Percentiles rank a stretch among this genome's conserved stretches.
Conservation (phyloP, 257 asterid genomes). For the Fraxinus quadrangulata region DNA sequence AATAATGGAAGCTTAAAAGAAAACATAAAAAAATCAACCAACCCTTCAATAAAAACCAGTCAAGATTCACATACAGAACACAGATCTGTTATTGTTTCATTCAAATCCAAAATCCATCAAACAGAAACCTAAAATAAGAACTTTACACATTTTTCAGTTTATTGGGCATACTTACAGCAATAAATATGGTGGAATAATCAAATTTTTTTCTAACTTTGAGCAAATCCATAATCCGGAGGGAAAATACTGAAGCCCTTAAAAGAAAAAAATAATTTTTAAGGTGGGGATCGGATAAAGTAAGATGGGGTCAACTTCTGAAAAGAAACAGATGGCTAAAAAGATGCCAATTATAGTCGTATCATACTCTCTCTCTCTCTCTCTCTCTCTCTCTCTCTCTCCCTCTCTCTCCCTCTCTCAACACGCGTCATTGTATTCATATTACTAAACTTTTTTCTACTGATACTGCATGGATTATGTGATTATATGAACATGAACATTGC, state of each 20-base stretch:
- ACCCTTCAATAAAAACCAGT: constrained; percentile 15
- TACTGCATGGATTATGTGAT: too few species aligned
- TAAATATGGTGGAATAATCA: background rate
- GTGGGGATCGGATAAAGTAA: constrained; percentile 27
- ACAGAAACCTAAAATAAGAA: background rate
- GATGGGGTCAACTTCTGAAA: constrained; percentile 30
- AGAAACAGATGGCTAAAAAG: constrained; percentile 29
- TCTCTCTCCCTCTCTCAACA: background rate
- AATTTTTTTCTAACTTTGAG: background rate
- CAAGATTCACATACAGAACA: constrained; percentile 29
- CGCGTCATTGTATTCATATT: background rate
- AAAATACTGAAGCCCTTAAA: background rate
- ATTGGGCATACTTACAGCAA: background rate
- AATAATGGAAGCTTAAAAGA: constrained; percentile 27
- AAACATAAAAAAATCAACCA: constrained; percentile 7
- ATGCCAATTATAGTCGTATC: constrained; percentile 40
- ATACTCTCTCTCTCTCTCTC: background rate
- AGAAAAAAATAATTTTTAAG: background rate
- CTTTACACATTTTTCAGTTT: background rate
- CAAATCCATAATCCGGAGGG: background rate
- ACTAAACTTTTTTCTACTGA: background rate
- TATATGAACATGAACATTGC: too few species aligned
- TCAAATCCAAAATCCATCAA: constrained; percentile 12
- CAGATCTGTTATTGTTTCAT: constrained; percentile 27
- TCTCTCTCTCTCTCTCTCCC: too few species aligned